These are phyloP conservation scores for Parmelia sp. DNA, from an alignment of 495 filamentous ascomycete genomes.

Conservation along the genomic window DNA sequence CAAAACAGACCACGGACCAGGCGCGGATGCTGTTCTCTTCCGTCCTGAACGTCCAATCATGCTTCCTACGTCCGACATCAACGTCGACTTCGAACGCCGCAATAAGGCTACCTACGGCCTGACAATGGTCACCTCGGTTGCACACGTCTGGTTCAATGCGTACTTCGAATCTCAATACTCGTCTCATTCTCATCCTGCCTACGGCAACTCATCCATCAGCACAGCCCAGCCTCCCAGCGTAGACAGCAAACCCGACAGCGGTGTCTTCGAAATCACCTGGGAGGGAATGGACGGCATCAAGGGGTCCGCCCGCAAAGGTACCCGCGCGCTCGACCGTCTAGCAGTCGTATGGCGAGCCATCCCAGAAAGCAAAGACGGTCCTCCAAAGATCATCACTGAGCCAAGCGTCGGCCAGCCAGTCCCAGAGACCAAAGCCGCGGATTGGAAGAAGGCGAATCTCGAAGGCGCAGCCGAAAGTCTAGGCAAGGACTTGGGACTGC, in stretches of 20 bases:
- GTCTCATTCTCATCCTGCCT: constrained; percentile 40
- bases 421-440: constrained; percentile 57
- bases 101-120: constrained; percentile 70
- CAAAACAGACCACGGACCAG: constrained; percentile 37
- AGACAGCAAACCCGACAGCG: constrained; percentile 45
- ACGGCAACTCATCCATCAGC: neutral
- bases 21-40: constrained; percentile 66
- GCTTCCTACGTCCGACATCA: constrained; percentile 75
- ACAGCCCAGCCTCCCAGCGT: constrained; percentile 44
- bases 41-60: constrained; percentile 59
- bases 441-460: constrained; percentile 55
- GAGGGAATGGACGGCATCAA: constrained; percentile 69
- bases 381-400: constrained; percentile 47
- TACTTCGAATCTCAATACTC: constrained; percentile 84
- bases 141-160: constrained; percentile 93
- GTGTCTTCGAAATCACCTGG: constrained; percentile 60
- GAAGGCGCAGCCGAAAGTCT: constrained; percentile 38
- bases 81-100: constrained; percentile 79
- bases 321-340: constrained; percentile 71
- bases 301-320: constrained; percentile 72
- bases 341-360: constrained; percentile 72
- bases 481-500: constrained; percentile 58
- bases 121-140: constrained; percentile 85
- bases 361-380: constrained; percentile 24
- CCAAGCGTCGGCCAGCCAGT: constrained; percentile 58